These are phyloP conservation scores for Penicillium sp. DNA, from an alignment of 2,329 filamentous ascomycete genomes.

Conservation along the genomic window DNA sequence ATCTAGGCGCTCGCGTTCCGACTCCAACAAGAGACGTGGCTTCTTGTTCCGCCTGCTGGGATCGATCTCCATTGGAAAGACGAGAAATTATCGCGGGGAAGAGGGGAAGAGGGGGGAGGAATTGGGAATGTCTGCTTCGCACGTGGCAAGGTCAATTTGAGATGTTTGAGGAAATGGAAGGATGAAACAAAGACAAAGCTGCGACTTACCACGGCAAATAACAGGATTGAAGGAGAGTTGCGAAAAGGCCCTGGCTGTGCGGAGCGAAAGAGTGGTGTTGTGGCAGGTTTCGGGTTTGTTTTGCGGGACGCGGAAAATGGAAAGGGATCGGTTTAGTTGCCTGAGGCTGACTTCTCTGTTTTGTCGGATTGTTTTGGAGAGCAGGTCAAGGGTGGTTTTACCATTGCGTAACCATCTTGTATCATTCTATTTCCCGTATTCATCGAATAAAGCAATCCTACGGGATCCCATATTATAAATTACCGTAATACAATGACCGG, in stretches of 20 bases:
- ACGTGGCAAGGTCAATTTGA: conserved; percentile 5
- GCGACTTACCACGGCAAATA: not conserved
- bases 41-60: conserved; percentile 80
- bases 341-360: conserved; percentile 11
- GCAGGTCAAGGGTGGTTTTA: too few species aligned
- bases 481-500: not conserved
- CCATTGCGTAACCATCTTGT: not conserved
- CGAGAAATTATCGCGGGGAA: not conserved
- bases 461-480: not conserved
- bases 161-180: not conserved
- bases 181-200: too few species aligned
- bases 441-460: too few species aligned
- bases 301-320: conserved; percentile 22
- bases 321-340: conserved; percentile 4
- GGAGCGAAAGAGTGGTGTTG: conserved; percentile 7
- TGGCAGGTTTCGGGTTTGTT: conserved; percentile 15
- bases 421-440: not conserved
- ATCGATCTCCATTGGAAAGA: conserved; percentile 61
- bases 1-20: conserved; percentile 78
- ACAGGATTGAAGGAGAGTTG: not conserved
- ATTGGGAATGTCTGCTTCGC: not conserved
- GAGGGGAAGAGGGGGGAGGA: not conserved
- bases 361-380: not conserved
- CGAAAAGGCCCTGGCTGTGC: not conserved
- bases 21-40: conserved; percentile 74